Evolutionary conservation across 306 rosid genomes (phyloP), one percentile per base, ranked within the genome.

Genomic region (Glycine tomentella): DNA sequence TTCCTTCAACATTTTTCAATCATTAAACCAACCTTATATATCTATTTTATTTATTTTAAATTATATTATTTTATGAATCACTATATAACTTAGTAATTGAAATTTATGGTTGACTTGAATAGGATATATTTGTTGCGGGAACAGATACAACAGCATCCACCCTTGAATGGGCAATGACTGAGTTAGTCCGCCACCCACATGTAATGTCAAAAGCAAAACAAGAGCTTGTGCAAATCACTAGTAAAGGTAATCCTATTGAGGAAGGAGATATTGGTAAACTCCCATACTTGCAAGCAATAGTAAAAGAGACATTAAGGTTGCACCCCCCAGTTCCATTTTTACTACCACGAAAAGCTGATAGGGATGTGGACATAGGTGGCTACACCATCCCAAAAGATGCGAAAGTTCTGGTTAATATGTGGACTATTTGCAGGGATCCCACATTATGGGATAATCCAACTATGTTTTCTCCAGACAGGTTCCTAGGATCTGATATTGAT

Each of bases 111-210:
- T 78, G 63, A 56, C 25, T 20, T 50, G 45, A 51, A 52, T 2
- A 79, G 83, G 83, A 70, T 68, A 46, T 74, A 66, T 81, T 74
- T 49, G 66, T 82, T 12, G 85, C 85, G 0, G 85, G 80, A 68
- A 68, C 81, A 0, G 85, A 82, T 15, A 75, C 85, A 12, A 82
- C 85, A 5, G 7, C 61, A 17, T 82, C 72, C 4, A 82, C 72
- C 0, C 9, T 75, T 10, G 85, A 82, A 58, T 75, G 85, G 85
- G 76, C 81, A 13, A 81, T 81, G 85, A 67, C 64, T 2, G 85
- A 81, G 25, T 38, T 82, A 58, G 4, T 75, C 2, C 17, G 71
- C 31, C 65, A 55, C 69, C 69, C 76, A 44, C 44, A 81, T 3
- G 11, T 14, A 0, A 81, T 75, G 76, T 5, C 8, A 49, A 75